Evolutionary conservation across 2,329 filamentous ascomycete species (phyloP), one percentile per base, ranked within the genome.

Genomic region (Chrysoporthe deuterocubensis): DNA sequence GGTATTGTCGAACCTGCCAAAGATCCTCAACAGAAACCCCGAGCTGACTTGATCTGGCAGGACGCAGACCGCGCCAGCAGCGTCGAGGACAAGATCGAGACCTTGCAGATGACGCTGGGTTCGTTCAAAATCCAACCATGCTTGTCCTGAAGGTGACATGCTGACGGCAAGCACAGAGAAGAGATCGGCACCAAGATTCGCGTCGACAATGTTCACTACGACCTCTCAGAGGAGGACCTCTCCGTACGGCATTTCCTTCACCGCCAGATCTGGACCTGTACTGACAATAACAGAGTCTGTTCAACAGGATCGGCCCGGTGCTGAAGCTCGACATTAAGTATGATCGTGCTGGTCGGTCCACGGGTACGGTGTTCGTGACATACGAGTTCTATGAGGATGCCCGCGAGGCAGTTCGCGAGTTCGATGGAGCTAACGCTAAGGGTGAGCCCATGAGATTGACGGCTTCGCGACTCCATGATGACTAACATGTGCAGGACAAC

Each of bases 121-220:
- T 65, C 42, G 68, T 67, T 42, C 26, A 42, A 21, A 37, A 44
- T n/a, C n/a, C 14, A 34, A 14, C 14, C 54, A 50, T 21, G 5
- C 32, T 13, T 2, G 26, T 13, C 14, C 8, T 21, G 40, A 4
- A 54, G 14, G 18, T 26, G 1, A 72, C 59, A 68, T 70, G 40
- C 67, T 71, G 64, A 44, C 72, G 87, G 87, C 74, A 83, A 86
- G 46, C 76, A 81, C 42, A 80, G 81, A 34, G 67, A 70, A 42
- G 43, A 66, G 61, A 65, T 67, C 67, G 89, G 90, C 73, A 84
- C 89, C 58, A 95, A 93, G 79, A 80, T 97, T 72, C 90, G 90
- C 72, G 90, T 97, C 70, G 93, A 96, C 70, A 97, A 97, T 77
- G 82, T 97, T 67, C 94, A 97, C 78, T 97, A 97, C 78, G 94